Conservation (phyloP, 208 protist genomes). For the Acanthamoeba sp. region DNA sequence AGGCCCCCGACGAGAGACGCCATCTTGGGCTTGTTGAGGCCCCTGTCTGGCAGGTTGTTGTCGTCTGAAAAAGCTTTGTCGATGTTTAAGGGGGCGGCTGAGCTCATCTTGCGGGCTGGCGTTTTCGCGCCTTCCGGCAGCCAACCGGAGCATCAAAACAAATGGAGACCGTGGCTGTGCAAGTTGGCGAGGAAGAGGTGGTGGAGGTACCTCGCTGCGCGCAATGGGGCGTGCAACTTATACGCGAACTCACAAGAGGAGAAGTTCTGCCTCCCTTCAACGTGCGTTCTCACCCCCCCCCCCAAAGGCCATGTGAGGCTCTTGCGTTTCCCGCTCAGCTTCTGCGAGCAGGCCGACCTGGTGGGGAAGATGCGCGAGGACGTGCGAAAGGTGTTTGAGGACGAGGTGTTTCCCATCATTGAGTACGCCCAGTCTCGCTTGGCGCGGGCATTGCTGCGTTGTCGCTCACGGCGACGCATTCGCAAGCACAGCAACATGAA, state of each 20-base stretch:
- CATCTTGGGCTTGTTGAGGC: not conserved
- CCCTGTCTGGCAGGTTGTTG: too few species aligned
- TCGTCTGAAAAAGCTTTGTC: not conserved
- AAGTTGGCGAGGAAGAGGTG: not conserved
- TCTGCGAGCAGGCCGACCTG: not conserved
- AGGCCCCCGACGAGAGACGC: not conserved
- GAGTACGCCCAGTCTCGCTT: too few species aligned
- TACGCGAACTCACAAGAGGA: not conserved
- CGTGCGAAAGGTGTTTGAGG: constrained; percentile 13
- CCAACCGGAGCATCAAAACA: not conserved
- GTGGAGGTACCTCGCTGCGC: constrained; percentile 10
- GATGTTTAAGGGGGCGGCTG: not conserved
- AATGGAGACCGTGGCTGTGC: not conserved
- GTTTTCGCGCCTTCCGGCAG: not conserved
- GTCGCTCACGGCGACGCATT: too few species aligned
- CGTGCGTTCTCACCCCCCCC: not conserved
- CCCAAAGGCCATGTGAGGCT: not conserved
- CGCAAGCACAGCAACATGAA: not conserved
- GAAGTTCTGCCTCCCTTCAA: constrained; percentile 13
- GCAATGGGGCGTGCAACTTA: constrained; percentile 1
- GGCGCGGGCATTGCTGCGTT: too few species aligned
- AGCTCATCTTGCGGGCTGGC: too few species aligned
- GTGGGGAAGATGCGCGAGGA: constrained; percentile 14
- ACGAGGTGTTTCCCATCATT: not conserved
- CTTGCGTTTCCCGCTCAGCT: not conserved